Evolutionary conservation across 768 basidiomycete species (phyloP).

Genomic region (Candolleomyces efflorescens): DNA sequence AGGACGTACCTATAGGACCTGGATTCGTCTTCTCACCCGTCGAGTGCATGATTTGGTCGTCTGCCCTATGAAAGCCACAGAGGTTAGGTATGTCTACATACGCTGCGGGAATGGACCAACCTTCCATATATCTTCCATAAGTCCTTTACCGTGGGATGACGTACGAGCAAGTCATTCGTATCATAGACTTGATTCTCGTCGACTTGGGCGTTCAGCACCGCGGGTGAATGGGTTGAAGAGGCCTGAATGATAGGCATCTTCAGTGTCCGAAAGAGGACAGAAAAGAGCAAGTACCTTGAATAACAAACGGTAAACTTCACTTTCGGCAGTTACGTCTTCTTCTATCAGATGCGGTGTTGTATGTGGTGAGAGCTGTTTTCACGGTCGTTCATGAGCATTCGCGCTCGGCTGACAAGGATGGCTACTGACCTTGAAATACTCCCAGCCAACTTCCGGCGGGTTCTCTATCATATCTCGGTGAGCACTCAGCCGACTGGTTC

Average conservation of each 20-base stretch:
- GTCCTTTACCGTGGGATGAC: conserved; percentile 33
- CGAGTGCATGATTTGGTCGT: conserved; percentile 42
- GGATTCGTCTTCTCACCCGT: conserved; percentile 38
- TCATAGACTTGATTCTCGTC: conserved; percentile 29
- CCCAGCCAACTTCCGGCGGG: conserved; percentile 11
- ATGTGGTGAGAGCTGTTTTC: conserved; percentile 7
- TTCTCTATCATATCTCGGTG: background rate
- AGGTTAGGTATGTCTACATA: too few species aligned
- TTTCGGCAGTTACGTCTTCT: background rate
- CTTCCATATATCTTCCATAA: conserved; percentile 37
- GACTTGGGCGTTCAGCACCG: conserved; percentile 27
- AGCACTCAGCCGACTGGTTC: background rate
- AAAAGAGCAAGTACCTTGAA: background rate
- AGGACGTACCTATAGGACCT: conserved; percentile 26
- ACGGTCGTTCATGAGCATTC: too few species aligned
- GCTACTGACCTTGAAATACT: conserved; percentile 10
- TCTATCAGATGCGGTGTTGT: conserved; percentile 5
- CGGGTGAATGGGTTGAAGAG: conserved; percentile 14
- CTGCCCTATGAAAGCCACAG: conserved; percentile 28
- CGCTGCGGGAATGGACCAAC: too few species aligned
- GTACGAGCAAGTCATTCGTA: conserved; percentile 35
- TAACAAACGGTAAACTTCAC: background rate
- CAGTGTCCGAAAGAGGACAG: background rate
- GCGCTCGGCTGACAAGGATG: too few species aligned
- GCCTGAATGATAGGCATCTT: background rate